Evolutionary conservation across 2,329 filamentous ascomycete genomes (phyloP).

Genomic region (Emericellopsis cladophorae): DNA sequence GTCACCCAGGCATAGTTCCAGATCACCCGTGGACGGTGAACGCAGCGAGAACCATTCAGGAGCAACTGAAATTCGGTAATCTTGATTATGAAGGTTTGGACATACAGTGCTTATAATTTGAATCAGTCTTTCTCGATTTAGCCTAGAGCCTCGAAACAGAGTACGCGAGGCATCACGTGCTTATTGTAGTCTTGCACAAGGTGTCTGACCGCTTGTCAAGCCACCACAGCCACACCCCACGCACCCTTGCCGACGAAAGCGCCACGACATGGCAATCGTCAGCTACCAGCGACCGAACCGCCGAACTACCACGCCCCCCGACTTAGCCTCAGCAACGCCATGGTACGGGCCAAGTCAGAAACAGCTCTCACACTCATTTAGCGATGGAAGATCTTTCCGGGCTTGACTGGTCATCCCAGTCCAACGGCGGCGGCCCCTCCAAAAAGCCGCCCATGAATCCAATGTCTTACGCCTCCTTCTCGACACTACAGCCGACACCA

Average conservation of each 20-base stretch:
- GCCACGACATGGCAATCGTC: neutral
- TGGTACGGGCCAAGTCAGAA: neutral
- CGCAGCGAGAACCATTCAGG: too few relatives aligned
- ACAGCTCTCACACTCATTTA: slow-evolving; percentile 1
- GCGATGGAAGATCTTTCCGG: slow-evolving; percentile 51
- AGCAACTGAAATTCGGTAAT: too few relatives aligned
- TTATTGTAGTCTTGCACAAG: neutral
- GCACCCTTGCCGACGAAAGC: neutral
- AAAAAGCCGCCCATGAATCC: slow-evolving; percentile 28
- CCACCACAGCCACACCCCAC: neutral
- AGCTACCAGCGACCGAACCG: neutral
- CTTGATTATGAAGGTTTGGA: too few relatives aligned
- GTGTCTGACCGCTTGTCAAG: neutral
- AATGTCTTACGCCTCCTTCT: slow-evolving; percentile 20
- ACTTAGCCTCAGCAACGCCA: neutral
- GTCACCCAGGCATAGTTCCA: too few relatives aligned
- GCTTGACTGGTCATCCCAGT: slow-evolving; percentile 44
- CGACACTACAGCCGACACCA: slow-evolving; percentile 40
- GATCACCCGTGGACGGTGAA: too few relatives aligned
- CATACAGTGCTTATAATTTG: too few relatives aligned
- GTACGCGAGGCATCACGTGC: neutral
- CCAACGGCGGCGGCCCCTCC: slow-evolving; percentile 11
- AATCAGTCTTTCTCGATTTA: too few relatives aligned
- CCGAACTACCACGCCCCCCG: too few relatives aligned
- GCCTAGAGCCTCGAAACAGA: too few relatives aligned